These are phyloP conservation scores for Seiridium unicorne DNA, from an alignment of 2,329 filamentous ascomycete genomes.

Conservation along the genomic window DNA sequence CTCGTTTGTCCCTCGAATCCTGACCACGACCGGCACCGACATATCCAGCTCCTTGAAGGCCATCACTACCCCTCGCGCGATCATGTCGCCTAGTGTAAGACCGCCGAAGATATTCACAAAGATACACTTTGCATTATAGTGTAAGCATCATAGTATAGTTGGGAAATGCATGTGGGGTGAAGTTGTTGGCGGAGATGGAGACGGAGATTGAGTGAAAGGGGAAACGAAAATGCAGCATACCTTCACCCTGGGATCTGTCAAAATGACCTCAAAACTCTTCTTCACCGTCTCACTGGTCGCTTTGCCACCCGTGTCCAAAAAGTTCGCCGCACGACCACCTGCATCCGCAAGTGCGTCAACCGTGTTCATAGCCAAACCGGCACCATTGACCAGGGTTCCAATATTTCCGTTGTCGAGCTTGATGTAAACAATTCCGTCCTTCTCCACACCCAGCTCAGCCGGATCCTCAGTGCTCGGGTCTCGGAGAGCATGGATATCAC, in stretches of 20 bases:
- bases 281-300: conserved; percentile 81
- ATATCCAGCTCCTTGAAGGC: conserved; percentile 69
- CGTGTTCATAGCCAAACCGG: conserved; percentile 88
- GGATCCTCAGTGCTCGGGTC: conserved; percentile 49
- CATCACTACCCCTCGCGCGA: conserved; percentile 70
- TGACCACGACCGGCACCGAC: conserved; percentile 72
- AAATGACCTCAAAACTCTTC: conserved; percentile 71
- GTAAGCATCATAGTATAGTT: no score
- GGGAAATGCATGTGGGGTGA: no score
- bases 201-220: background rate
- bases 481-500: conserved; percentile 57
- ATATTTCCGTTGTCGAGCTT: conserved; percentile 61
- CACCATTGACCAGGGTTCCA: conserved; percentile 85
- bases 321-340: conserved; percentile 73
- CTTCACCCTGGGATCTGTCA: conserved; percentile 69
- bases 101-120: conserved; percentile 58
- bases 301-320: conserved; percentile 87
- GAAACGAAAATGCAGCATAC: conserved; percentile 50
- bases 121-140: conserved; percentile 29
- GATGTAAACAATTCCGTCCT: conserved; percentile 77
- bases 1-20: conserved; percentile 74
- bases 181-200: background rate
- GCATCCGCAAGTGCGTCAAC: conserved; percentile 72
- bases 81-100: conserved; percentile 76
- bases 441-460: conserved; percentile 61